phyloP scores from a whole-genome alignment of 1,139 yeast species.

The Magnusiomyces ingens region DNA sequence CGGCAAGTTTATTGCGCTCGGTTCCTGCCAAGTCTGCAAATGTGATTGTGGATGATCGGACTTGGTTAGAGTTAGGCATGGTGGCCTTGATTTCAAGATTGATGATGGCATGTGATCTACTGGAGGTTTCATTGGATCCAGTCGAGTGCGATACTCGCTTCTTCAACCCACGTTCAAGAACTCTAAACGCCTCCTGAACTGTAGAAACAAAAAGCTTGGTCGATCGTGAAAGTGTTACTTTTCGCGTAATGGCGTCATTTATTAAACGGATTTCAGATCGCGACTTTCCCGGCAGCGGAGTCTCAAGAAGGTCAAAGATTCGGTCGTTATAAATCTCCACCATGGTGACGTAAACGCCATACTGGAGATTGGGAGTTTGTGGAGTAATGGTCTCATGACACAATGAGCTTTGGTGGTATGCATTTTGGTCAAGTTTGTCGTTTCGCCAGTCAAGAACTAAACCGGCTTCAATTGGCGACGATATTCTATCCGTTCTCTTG shows the following conservation, averaged over 20 bases:
- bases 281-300: background rate
- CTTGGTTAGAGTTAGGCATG: conserved; percentile 6
- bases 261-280: conserved; percentile 23
- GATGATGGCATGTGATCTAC: conserved; percentile 39
- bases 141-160: conserved; percentile 32
- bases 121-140: conserved; percentile 30
- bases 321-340: conserved; percentile 34
- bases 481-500: conserved; percentile 25
- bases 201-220: conserved; percentile 28
- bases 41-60: conserved; percentile 27
- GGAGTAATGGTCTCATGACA: conserved; percentile 17
- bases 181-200: conserved; percentile 26
- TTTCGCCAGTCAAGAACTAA: conserved; percentile 29
- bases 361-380: conserved; percentile 19
- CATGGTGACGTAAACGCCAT: conserved; percentile 31
- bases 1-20: conserved; percentile 41
- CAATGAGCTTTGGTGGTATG: conserved; percentile 15
- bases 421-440: conserved; percentile 9
- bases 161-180: conserved; percentile 27
- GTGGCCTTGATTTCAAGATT: conserved; percentile 30
- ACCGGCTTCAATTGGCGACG: conserved; percentile 35
- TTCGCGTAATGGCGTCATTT: conserved; percentile 24
- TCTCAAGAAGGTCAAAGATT: conserved; percentile 25
- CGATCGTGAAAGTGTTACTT: conserved; percentile 22
- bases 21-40: conserved; percentile 48